These are phyloP conservation scores for Panicum miliaceum DNA, from an alignment of 176 grass and related monocot species.

Conservation along the genomic window DNA sequence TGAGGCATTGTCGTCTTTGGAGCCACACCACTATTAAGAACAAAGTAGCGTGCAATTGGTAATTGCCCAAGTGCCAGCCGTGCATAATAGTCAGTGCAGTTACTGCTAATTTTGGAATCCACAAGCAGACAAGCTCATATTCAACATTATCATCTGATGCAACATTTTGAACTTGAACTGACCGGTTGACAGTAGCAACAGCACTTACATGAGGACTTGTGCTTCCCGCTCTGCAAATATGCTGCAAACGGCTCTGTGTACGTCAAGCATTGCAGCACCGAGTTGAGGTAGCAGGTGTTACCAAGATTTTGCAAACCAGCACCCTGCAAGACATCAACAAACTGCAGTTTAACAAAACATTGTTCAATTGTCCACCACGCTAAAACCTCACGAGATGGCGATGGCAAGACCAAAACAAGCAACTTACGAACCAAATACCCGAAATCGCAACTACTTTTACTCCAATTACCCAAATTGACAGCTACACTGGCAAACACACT, in stretches of 20 bases:
- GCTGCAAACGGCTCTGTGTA: slow-evolving; percentile 98
- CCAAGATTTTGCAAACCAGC: slow-evolving; percentile 96
- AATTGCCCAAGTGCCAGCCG: background rate
- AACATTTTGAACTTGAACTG: background rate
- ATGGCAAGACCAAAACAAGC: background rate
- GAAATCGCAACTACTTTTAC: background rate
- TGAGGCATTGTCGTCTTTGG: slow-evolving; percentile 17
- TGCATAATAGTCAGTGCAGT: background rate
- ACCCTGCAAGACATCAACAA: slow-evolving; percentile 62
- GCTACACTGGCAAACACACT: background rate
- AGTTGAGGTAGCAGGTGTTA: slow-evolving; percentile 99
- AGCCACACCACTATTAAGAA: background rate
- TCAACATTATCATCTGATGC: slow-evolving; percentile 1
- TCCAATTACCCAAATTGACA: background rate
- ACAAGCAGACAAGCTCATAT: background rate
- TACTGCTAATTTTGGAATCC: background rate
- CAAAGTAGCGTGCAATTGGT: background rate
- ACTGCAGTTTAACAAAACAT: slow-evolving; percentile 20
- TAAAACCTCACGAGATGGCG: background rate
- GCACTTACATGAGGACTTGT: slow-evolving; percentile 90
- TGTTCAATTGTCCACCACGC: background rate
- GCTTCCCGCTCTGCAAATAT: slow-evolving; percentile 94
- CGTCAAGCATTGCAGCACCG: slow-evolving; percentile 94
- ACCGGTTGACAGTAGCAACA: slow-evolving; percentile 12
- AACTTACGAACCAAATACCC: background rate